Evolutionary conservation across 2,329 filamentous ascomycete genomes (phyloP), one percentile per base, ranked within the genome.

Genomic region (Sphaerulina populicola): DNA sequence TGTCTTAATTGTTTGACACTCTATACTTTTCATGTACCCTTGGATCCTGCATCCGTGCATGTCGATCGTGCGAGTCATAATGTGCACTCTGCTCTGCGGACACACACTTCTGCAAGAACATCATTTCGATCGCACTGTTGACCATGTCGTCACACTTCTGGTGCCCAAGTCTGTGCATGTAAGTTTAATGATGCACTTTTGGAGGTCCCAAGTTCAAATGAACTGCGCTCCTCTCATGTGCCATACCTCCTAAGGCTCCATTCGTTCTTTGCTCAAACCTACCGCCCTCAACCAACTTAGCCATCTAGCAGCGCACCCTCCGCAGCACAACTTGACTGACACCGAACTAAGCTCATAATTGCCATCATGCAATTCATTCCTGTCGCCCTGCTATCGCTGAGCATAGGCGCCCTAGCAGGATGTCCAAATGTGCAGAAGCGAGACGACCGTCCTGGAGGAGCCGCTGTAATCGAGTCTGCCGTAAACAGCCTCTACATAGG

Each of bases 381-480:
- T 29, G 18, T 29, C 15, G n/a, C 38, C 14, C 18, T 49, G 4
- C 46, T 49, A 30, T 40, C 46, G 46, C 29, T 49, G 29, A 27
- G 37, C 18, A 30, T 30, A 27, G 6, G 40, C 18, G 39, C 38
- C 1, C 27, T 37, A 6, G 46, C 46, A 23, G 39, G 39, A 12
- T 23, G 18, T 23, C 39, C 39, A 2, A 23, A 41, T 18, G 8
- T 23, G 23, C 8, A 12, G 8, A 41, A 41, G 18, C 39, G 39
- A 41, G 39, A 41, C 27, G 18, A 23, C 15, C 37, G 27, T 9
- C 47, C 47, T n/a, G 31, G 42, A 21, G 48, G 48, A 31, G 48
- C 48, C 1, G 41, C 41, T 12, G 48, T 33, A 14, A 50, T 53
- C 38, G 51, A 53, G 35, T 46, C 43, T 23, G 51, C 51, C 2